Evolutionary conservation across 1,284 basidiomycete species (phyloP), one percentile per base, ranked within the genome.

Genomic region (Pseudozyma thailandica): DNA sequence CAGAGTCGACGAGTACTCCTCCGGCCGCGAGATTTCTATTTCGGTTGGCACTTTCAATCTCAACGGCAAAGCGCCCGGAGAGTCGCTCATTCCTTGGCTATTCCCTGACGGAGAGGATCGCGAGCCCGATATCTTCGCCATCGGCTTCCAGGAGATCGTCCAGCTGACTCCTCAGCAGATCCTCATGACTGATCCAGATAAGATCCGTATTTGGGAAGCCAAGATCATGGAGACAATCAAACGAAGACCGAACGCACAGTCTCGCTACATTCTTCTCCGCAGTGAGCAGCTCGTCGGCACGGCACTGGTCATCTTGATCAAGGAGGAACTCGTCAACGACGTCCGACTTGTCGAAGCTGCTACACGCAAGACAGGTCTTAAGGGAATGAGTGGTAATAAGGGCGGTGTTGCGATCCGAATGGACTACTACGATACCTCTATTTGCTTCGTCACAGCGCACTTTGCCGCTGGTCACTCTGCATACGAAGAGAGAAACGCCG

Each of bases 211-310:
- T 8, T 98, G 95, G 95, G 94, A 98, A 84, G 86, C 85, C 18
- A 89, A 88, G 68, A 90, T 98, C 53, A 85, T 92, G 75, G 89
- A 92, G 45, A 89, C 91, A 0, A 87, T 98, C 38, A 88, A 90
- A 35, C 85, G 86, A 39, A 86, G 91, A 28, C 87, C 89, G 9
- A 87, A 87, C 51, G 89, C 90, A 72, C 88, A 87, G 65, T 86
- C 86, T 33, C 88, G 90, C 49, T 98, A 98, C 82, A 87, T 97
- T 23, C 83, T 98, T 25, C 86, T 98, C 21, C 88, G 96, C 31
- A 94, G 92, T 81, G 95, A 96, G 82, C 93, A 96, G 87, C 88
- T 98, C 35, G 96, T 98, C 58, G 96, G 96, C 50, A 96, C 94
- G 1, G 93, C 93, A 2, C 85, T 98, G 48, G 86, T 98, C 50